These are phyloP conservation scores for Mimosa bimucronata DNA, from an alignment of 306 rosid genomes.

Conservation along the genomic window DNA sequence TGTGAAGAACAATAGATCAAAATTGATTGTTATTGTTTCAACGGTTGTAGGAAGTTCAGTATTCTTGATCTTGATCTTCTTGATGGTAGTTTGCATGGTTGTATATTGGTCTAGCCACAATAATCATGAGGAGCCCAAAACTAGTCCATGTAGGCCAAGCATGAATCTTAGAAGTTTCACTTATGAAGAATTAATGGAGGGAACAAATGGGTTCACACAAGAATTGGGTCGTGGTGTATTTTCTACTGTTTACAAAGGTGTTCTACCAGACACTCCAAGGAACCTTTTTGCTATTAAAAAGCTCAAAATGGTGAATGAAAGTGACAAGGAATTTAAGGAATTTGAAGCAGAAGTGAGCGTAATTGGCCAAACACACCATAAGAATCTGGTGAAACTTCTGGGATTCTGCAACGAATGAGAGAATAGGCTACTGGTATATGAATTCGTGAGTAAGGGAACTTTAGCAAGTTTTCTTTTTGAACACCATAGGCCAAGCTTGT, in stretches of 20 bases:
- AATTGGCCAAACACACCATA: constrained; percentile 30
- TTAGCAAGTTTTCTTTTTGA: constrained; percentile 29
- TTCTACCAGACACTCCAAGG: background rate
- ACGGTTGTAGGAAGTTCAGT: constrained; percentile 24
- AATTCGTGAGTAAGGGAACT: constrained; percentile 34
- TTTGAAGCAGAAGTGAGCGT: constrained; percentile 34
- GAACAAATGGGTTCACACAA: constrained; percentile 41
- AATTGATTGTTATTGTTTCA: constrained; percentile 25
- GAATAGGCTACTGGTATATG: constrained; percentile 31
- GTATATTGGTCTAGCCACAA: background rate
- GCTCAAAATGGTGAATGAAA: background rate
- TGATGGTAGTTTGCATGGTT: background rate
- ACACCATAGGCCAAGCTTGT: constrained; percentile 30
- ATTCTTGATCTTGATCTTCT: constrained; percentile 12
- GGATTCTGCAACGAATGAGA: constrained; percentile 36
- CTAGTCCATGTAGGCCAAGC: background rate
- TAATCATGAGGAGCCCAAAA: background rate
- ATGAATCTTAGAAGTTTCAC: constrained; percentile 30
- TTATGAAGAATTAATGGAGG: constrained; percentile 5
- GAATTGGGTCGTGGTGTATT: constrained; percentile 42
- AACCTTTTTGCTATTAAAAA: background rate
- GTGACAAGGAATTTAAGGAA: constrained; percentile 19
- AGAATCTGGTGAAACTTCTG: constrained; percentile 29
- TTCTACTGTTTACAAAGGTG: constrained; percentile 43
- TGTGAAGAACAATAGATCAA: background rate